Conservation (phyloP, 1,284 basidiomycete species). For the Albatrellus sp. region DNA sequence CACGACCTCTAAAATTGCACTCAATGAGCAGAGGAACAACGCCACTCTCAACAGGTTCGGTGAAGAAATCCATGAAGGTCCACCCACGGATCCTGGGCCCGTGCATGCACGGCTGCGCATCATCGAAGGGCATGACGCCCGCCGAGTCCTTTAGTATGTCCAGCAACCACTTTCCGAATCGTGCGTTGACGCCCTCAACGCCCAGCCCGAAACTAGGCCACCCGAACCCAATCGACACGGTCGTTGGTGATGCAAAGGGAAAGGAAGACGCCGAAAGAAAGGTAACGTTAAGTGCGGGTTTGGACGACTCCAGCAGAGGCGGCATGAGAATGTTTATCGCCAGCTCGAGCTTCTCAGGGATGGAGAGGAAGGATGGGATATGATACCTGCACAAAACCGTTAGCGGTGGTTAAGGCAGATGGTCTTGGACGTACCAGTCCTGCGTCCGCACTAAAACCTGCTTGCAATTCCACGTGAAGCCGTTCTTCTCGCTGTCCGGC, state of each 20-base stretch:
- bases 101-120: background rate
- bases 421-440: constrained; percentile 53
- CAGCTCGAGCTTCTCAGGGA: constrained; percentile 63
- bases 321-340: constrained; percentile 41
- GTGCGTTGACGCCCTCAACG: constrained; percentile 72
- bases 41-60: constrained; percentile 34
- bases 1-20: constrained; percentile 49
- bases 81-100: constrained; percentile 49
- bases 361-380: constrained; percentile 62
- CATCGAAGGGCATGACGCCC: background rate
- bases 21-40: constrained; percentile 62
- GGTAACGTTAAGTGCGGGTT: constrained; percentile 49
- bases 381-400: constrained; percentile 44
- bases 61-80: constrained; percentile 62
- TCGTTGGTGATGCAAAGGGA: constrained; percentile 62
- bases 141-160: constrained; percentile 24
- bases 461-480: constrained; percentile 67
- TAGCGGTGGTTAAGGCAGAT: constrained; percentile 1
- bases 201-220: constrained; percentile 66
- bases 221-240: constrained; percentile 67
- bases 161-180: constrained; percentile 61
- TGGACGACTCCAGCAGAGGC: constrained; percentile 20
- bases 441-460: constrained; percentile 60
- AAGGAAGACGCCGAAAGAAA: constrained; percentile 76
- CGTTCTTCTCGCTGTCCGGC: constrained; percentile 64